A percentile compares a stretch with the other conserved stretches of the same genome.
Evolutionary conservation across 768 basidiomycete species (phyloP).

Genomic region (Trametes punicea): DNA sequence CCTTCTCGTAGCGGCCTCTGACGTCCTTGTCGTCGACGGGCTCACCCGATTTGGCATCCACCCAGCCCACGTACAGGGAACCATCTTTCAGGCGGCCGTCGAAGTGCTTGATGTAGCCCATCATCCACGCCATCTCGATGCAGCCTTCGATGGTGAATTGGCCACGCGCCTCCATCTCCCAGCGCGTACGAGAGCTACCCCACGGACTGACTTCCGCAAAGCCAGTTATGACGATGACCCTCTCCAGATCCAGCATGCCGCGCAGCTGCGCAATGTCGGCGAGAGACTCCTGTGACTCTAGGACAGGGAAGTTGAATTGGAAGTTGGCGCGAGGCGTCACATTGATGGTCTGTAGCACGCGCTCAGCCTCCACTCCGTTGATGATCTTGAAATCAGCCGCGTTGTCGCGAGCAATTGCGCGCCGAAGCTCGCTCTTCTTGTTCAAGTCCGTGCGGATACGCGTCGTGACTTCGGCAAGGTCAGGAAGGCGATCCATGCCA

Average conservation of each 20-base stretch:
- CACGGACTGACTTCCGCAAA: conserved; percentile 98
- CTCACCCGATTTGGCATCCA: conserved; percentile 88
- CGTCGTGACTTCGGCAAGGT: conserved; percentile 86
- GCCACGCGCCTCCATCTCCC: conserved; percentile 99
- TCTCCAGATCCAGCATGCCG: conserved; percentile 91
- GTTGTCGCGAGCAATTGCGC: conserved; percentile 91
- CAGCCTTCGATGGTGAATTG: conserved; percentile 96
- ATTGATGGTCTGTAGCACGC: conserved; percentile 86
- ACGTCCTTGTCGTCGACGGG: conserved; percentile 99
- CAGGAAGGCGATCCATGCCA: conserved; percentile 95
- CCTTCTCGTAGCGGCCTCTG: conserved; percentile 89
- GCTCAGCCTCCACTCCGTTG: conserved; percentile 89
- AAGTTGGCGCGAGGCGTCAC: conserved; percentile 98
- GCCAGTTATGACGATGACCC: conserved; percentile 93
- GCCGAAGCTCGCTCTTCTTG: conserved; percentile 88
- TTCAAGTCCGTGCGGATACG: conserved; percentile 81
- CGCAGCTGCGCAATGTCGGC: conserved; percentile 74
- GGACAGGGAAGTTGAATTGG: conserved; percentile 87
- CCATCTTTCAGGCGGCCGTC: conserved; percentile 95
- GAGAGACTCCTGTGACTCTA: conserved; percentile 71
- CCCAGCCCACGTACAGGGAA: conserved; percentile 95
- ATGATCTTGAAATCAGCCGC: conserved; percentile 91
- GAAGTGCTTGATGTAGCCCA: conserved; percentile 98
- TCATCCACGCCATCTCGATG: conserved; percentile 99
- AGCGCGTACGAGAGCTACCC: conserved; percentile 96